Evolutionary conservation across 495 filamentous ascomycete species (phyloP).

Genomic region (Penicillium maclennaniae): DNA sequence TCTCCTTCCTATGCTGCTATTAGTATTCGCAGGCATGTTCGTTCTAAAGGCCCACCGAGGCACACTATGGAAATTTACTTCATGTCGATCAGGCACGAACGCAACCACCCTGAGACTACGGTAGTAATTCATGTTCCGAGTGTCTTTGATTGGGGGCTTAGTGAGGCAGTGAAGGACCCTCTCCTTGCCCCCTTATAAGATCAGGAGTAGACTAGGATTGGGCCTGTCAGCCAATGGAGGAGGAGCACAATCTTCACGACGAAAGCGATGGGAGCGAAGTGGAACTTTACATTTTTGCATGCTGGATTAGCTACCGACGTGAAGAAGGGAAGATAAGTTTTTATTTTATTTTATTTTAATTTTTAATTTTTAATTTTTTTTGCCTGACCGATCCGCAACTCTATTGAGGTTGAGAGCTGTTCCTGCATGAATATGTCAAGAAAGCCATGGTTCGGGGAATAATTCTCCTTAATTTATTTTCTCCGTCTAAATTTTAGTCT

Average conservation of each 20-base stretch:
- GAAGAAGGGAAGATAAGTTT: constrained; percentile 6
- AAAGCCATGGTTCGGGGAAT: neutral
- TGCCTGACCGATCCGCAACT: constrained; percentile 25
- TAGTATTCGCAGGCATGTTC: neutral
- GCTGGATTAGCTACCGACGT: constrained; percentile 20
- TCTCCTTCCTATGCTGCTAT: neutral
- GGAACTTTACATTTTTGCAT: neutral
- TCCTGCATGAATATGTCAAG: constrained; percentile 25
- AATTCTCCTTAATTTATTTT: neutral
- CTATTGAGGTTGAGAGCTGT: constrained; percentile 18
- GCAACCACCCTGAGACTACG: neutral
- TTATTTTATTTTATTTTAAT: too few species aligned
- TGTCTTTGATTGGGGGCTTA: constrained; percentile 9
- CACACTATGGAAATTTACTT: neutral
- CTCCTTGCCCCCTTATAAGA: too few species aligned
- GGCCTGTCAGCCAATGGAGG: neutral
- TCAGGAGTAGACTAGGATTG: neutral
- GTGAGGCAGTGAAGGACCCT: constrained; percentile 2
- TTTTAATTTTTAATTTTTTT: too few species aligned
- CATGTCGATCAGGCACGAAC: neutral
- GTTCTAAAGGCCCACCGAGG: neutral
- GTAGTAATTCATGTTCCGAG: neutral
- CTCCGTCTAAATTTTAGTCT: neutral
- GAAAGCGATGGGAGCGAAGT: neutral
- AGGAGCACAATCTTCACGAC: neutral